A percentile compares a stretch with the other conserved stretches of the same genome.
Evolutionary conservation across 495 filamentous ascomycete genomes (phyloP).

Genomic region (Penicillium paxilli): DNA sequence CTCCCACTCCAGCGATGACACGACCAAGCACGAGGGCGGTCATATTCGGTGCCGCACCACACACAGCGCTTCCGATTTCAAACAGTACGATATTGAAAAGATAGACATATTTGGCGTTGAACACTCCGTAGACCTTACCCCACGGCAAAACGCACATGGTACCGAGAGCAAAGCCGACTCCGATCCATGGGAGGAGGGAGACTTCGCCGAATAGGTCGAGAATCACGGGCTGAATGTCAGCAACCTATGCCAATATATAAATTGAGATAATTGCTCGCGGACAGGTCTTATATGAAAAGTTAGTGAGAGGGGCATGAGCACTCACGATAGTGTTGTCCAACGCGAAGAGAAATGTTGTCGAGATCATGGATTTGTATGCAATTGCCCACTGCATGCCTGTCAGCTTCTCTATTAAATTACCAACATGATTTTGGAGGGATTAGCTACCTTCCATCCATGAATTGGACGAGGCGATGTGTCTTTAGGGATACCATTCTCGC

Average conservation of each 20-base stretch:
- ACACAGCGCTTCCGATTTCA: slow-evolving; percentile 1
- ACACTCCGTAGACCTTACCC: slow-evolving; percentile 2
- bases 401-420: not conserved
- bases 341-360: not conserved
- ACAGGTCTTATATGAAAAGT: not conserved
- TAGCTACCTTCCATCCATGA: slow-evolving; percentile 1
- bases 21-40: slow-evolving; percentile 2
- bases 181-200: not conserved
- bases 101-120: slow-evolving; percentile 5
- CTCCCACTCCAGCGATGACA: slow-evolving; percentile 2
- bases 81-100: slow-evolving; percentile 1
- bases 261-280: not conserved
- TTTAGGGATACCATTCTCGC: not conserved
- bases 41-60: slow-evolving; percentile 2
- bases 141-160: slow-evolving; percentile 1
- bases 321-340: not conserved
- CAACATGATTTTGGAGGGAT: not conserved
- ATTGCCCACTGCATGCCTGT: not conserved
- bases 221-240: slow-evolving; percentile 1
- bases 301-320: not conserved
- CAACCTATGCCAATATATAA: not conserved
- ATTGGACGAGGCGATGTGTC: slow-evolving; percentile 1
- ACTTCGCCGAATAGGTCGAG: not conserved
- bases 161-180: slow-evolving; percentile 1
- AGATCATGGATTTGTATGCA: not conserved